phyloP scores from a whole-genome alignment of 192 early-diverging fungal genomes.

The Piromyces finnis region DNA sequence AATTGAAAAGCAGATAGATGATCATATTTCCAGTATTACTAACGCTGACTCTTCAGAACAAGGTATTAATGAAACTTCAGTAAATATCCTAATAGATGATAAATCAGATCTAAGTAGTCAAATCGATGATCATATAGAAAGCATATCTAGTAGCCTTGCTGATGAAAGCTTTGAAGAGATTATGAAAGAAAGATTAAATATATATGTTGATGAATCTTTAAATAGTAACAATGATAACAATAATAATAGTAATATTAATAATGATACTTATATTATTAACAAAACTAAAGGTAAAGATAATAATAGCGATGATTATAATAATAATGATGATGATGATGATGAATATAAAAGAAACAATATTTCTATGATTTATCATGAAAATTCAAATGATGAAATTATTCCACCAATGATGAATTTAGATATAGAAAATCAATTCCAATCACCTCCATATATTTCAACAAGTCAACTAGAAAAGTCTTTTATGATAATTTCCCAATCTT shows the following conservation, averaged over 20 bases:
- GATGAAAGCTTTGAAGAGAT: neutral
- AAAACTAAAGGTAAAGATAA: neutral
- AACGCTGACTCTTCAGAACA: neutral
- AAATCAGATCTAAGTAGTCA: neutral
- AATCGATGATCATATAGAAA: neutral
- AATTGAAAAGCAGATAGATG: neutral
- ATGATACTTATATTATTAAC: neutral
- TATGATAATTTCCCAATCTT: neutral
- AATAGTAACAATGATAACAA: neutral
- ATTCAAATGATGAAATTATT: neutral
- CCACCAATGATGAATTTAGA: neutral
- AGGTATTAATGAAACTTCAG: neutral
- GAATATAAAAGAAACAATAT: neutral
- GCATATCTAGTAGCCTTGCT: neutral
- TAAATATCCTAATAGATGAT: neutral
- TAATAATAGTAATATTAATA: too few relatives aligned
- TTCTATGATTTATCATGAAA: neutral
- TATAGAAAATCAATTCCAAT: neutral
- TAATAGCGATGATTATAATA: neutral
- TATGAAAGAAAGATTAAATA: neutral
- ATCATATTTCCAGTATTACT: neutral
- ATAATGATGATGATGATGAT: neutral
- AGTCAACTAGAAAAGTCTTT: neutral
- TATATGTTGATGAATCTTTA: neutral
- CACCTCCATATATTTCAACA: neutral